Percentiles rank a stretch among this genome's conserved stretches.
phyloP scores from a whole-genome alignment of 2,329 filamentous ascomycete genomes.

The Pestalotiopsis sp. region DNA sequence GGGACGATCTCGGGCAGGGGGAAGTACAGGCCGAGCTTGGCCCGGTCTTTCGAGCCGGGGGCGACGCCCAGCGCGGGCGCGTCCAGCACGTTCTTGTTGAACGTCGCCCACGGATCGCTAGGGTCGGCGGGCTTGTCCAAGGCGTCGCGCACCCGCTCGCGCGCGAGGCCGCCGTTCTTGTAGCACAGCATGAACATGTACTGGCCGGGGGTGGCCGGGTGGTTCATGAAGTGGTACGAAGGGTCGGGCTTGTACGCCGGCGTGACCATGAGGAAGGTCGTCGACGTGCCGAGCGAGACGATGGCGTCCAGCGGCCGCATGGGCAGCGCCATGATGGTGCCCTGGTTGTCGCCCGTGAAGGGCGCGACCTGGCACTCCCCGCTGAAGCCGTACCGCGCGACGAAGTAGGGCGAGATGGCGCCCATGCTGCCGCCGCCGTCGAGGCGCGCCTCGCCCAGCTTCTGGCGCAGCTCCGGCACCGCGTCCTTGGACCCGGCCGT shows the following conservation, averaged over 20 bases:
- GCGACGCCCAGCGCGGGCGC: slow-evolving; percentile 71
- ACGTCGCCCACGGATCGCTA: slow-evolving; percentile 70
- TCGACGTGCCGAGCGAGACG: slow-evolving; percentile 91
- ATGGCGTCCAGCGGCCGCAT: slow-evolving; percentile 89
- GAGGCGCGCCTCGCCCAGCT: slow-evolving; percentile 78
- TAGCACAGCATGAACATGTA: slow-evolving; percentile 99
- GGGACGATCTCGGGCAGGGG: slow-evolving; percentile 94
- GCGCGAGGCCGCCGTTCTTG: slow-evolving; percentile 94
- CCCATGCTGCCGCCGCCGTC: slow-evolving; percentile 84
- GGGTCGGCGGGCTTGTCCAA: slow-evolving; percentile 59
- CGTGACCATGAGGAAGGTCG: slow-evolving; percentile 97
- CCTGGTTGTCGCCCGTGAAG: slow-evolving; percentile 95
- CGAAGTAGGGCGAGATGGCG: slow-evolving; percentile 76
- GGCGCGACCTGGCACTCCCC: slow-evolving; percentile 76
- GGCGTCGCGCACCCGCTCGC: slow-evolving; percentile 84
- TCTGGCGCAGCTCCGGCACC: slow-evolving; percentile 67
- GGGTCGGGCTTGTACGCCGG: slow-evolving; percentile 88
- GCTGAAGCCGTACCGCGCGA: slow-evolving; percentile 76
- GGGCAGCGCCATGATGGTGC: slow-evolving; percentile 90
- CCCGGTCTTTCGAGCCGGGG: slow-evolving; percentile 50
- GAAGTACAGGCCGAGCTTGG: slow-evolving; percentile 93
- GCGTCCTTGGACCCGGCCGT: slow-evolving; percentile 66
- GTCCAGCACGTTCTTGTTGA: slow-evolving; percentile 73
- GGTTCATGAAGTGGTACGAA: slow-evolving; percentile 97
- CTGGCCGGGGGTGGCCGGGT: slow-evolving; percentile 84